Base-by-base conservation (phyloP, 2,329 filamentous ascomycete species). In the Eurotiales sp. region DNA sequence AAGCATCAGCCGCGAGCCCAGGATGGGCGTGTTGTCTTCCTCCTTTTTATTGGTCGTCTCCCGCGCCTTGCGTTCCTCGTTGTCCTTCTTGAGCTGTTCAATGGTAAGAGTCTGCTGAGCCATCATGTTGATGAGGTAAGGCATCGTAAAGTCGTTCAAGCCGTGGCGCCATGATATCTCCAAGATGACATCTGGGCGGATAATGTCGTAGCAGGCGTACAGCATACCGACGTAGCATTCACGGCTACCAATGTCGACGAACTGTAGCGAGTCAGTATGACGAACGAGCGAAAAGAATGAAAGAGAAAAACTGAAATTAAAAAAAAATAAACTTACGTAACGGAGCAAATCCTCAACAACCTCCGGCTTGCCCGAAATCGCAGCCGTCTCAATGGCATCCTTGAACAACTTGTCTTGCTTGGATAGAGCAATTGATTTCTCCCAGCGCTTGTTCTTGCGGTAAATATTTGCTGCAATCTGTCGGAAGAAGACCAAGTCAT, bases 171-270 rank as follows among this genome's bases (percentile, higher is more conserved):
- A 99, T 54, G 93, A 97, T 52, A 99, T 82, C 76, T 99, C 93
- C 71, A 99, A 83, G 53, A 99, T 87, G 47, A 95, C 79, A 66
- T 97, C 90, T 3, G 95, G 87, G 15, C 90, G 89, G 61, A 99
- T 91, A 56, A 99, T 86, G 54, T 97, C 93, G 73, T 99, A 96
- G 80, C 93, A 99, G 47, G 95, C 87, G 68, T 99, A 99, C 44
- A 99, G 82, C 91, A 99, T 99, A 67, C 91, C 95, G n/a, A 96
- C 93, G 69, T 96, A 99, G 81, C 93, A 99, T 72, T 99, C 93
- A 56, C 92, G 90, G 78, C 92, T 96, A 63, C 95, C 93, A 73
- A 99, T 96, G 67, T 99, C 93, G 65, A 99, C 93, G 63, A 99
- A 99, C 92, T 97, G 68, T 51, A 11, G 17, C 32, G 17, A 17